Evolutionary conservation across 805 yeast genomes (phyloP), one percentile per base, ranked within the genome.

Genomic region (Candida tallmaniae): DNA sequence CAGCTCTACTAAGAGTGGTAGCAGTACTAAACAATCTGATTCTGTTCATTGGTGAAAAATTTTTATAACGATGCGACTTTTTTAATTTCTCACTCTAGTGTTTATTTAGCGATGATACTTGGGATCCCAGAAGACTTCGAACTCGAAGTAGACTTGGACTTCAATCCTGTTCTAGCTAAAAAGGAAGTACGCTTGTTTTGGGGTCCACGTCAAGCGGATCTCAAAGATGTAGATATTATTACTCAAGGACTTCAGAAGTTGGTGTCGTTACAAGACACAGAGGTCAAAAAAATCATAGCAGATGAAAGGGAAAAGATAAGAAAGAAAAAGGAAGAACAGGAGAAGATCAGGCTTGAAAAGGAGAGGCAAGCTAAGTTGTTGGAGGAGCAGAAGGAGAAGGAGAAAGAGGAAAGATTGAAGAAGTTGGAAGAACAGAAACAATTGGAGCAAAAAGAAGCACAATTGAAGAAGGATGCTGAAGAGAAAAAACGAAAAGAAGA

Each of bases 1-100:
- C 69, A 10, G 68, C 45, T 36, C 52, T 62, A 29, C 44, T 32
- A 73, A 76, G 20, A 78, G 82, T 32, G 73, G 73, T 56, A 63
- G 73, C 38, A 60, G 61, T 24, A 51, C 61, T 33, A 47, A 64
- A 41, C 50, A 42, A 53, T 55, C 62, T 41, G 13, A 35, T 10
- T 22, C 38, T 35, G 24, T 32, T 32, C 35, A 32, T 31, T 13
- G 7, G 11, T 23, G 33, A 34, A 34, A 29, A 24, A 7, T 30
- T 25, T 20, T 35, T 29, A n/a, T n/a, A 8, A n/a, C n/a, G 16
- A 12, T 13, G 18, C 29, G 15, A 26, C 6, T 12, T 23, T n/a
- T 21, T n/a, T n/a, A n/a, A n/a, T n/a, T n/a, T n/a, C n/a, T 27
- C 20, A 14, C 31, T 14, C n/a, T n/a, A n/a, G n/a, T n/a, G n/a